Evolutionary conservation across 1,139 yeast species (phyloP).

Genomic region (Debaryomyces udenii): DNA sequence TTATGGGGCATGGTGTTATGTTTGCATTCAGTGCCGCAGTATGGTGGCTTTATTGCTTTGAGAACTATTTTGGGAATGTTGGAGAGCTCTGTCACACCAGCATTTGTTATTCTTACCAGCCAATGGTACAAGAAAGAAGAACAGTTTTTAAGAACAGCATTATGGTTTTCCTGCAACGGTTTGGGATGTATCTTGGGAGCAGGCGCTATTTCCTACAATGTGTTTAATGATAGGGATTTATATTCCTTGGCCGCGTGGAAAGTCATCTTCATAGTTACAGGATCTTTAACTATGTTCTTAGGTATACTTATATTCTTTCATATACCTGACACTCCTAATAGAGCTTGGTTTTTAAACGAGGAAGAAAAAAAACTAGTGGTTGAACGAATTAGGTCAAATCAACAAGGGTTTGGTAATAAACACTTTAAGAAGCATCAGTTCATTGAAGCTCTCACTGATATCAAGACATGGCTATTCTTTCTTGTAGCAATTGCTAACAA

Average conservation of each 20-base stretch:
- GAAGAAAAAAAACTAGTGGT: conserved; percentile 33
- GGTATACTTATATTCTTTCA: conserved; percentile 24
- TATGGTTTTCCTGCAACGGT: conserved; percentile 30
- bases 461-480: conserved; percentile 42
- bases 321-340: conserved; percentile 29
- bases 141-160: conserved; percentile 22
- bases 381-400: conserved; percentile 29
- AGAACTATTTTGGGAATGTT: conserved; percentile 48
- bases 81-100: conserved; percentile 59
- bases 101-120: conserved; percentile 50
- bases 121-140: conserved; percentile 27
- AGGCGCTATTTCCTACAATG: conserved; percentile 26
- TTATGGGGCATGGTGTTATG: conserved; percentile 31
- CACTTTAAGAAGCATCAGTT: conserved; percentile 57
- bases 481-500: conserved; percentile 25
- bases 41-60: conserved; percentile 29
- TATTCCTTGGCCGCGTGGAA: conserved; percentile 29
- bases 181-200: conserved; percentile 26
- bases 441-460: conserved; percentile 50
- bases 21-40: conserved; percentile 28
- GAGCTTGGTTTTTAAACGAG: conserved; percentile 37
- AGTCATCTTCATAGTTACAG: conserved; percentile 28
- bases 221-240: conserved; percentile 15
- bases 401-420: conserved; percentile 58
- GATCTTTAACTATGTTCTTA: conserved; percentile 25